Evolutionary conservation across 176 grass and related monocot genomes (phyloP).

Genomic region (Phoenix roebelenii): DNA sequence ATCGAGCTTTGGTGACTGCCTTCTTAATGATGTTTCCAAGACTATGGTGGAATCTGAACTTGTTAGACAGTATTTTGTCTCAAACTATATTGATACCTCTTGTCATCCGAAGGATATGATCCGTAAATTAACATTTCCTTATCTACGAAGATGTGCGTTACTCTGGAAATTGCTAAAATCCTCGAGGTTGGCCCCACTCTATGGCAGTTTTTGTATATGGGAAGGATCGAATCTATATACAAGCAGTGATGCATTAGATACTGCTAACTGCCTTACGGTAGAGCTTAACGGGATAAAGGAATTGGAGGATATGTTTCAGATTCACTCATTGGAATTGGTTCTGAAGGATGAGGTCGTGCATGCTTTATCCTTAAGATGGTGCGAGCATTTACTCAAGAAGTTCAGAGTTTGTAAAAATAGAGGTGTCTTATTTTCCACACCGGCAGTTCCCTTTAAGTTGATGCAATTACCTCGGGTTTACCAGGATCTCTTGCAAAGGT

Average conservation of each 20-base stretch:
- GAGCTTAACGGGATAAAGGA: constrained; percentile 63
- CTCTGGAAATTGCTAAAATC: constrained; percentile 72
- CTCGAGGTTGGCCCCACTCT: constrained; percentile 39
- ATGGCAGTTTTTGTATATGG: constrained; percentile 69
- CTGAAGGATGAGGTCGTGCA: constrained; percentile 63
- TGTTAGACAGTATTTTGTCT: constrained; percentile 73
- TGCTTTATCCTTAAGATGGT: constrained; percentile 69
- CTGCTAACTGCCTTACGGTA: constrained; percentile 26
- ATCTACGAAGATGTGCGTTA: constrained; percentile 74
- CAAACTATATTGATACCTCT: constrained; percentile 57
- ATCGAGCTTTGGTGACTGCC: constrained; percentile 53
- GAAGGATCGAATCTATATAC: constrained; percentile 60
- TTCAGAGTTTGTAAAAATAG: constrained; percentile 40
- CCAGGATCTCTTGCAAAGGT: constrained; percentile 77
- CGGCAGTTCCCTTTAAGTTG: constrained; percentile 79
- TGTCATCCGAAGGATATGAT: constrained; percentile 68
- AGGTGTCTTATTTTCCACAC: constrained; percentile 44
- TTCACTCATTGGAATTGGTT: constrained; percentile 59
- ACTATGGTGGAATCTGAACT: constrained; percentile 51
- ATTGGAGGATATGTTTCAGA: constrained; percentile 71
- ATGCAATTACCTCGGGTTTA: constrained; percentile 81
- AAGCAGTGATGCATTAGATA: constrained; percentile 33
- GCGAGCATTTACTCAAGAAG: constrained; percentile 74
- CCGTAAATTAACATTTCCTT: constrained; percentile 81
- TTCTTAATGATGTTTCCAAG: constrained; percentile 70